Evolutionary conservation across 257 asterid species (phyloP).

Genomic region (Linderniella brevidens): DNA sequence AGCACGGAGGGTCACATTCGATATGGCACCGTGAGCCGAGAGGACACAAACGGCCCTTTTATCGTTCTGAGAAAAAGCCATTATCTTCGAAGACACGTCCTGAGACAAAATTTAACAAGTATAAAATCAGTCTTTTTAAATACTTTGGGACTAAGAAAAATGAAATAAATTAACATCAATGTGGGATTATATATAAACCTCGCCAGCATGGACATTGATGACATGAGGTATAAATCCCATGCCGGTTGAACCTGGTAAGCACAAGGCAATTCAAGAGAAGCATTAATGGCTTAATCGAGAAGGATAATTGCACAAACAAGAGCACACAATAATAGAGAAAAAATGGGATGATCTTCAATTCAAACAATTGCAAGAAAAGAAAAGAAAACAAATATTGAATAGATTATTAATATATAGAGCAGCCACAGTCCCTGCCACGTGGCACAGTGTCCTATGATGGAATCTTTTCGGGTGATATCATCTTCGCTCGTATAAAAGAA

Average conservation of each 20-base stretch:
- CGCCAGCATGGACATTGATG: conserved; percentile 20
- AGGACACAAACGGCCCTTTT: conserved; percentile 38
- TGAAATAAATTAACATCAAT: not conserved
- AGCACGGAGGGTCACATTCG: conserved; percentile 41
- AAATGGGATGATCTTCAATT: too few species aligned
- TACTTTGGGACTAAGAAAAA: not conserved
- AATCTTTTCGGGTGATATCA: too few species aligned
- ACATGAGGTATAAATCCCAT: conserved; percentile 19
- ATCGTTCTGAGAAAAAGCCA: conserved; percentile 41
- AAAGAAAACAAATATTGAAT: too few species aligned
- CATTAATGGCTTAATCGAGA: not conserved
- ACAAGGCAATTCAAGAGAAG: not conserved
- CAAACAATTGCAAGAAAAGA: too few species aligned
- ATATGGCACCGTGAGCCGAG: conserved; percentile 41
- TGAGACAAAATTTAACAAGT: conserved; percentile 12
- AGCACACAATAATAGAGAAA: not conserved
- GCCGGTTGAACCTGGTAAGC: conserved; percentile 23
- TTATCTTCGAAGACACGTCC: conserved; percentile 45
- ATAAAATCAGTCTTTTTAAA: not conserved
- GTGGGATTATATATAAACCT: conserved; percentile 10
- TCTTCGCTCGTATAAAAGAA: not conserved
- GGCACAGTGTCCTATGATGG: too few species aligned
- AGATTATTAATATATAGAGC: too few species aligned
- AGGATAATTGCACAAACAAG: not conserved
- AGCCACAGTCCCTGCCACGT: too few species aligned